These are phyloP conservation scores for Hirsutella thompsonii DNA, from an alignment of 2,329 filamentous ascomycete species.

Conservation along the genomic window DNA sequence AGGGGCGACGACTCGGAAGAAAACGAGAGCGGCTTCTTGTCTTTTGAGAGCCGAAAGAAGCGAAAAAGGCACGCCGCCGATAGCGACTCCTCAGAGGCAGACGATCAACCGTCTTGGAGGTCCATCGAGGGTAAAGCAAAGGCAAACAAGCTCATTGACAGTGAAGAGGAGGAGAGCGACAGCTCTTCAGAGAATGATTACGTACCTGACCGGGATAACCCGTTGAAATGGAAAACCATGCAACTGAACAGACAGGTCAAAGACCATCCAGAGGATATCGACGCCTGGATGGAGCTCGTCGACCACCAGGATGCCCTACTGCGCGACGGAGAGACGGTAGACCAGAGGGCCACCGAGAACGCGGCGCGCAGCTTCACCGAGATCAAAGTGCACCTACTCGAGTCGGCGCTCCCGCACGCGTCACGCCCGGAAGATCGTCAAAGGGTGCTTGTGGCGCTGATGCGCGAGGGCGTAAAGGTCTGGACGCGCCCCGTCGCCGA, in stretches of 20 bases:
- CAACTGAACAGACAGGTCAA: constrained; percentile 52
- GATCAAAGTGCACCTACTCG: constrained; percentile 67
- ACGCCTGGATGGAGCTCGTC: constrained; percentile 68
- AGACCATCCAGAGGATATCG: constrained; percentile 50
- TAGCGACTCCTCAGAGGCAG: constrained; percentile 28
- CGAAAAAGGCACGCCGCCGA: constrained; percentile 20
- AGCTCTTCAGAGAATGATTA: constrained; percentile 25
- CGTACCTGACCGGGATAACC: constrained; percentile 23
- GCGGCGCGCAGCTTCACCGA: constrained; percentile 61
- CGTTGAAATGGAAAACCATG: constrained; percentile 40
- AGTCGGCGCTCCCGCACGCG: constrained; percentile 57
- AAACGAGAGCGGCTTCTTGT: constrained; percentile 32
- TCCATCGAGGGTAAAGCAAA: constrained; percentile 55
- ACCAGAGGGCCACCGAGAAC: constrained; percentile 36
- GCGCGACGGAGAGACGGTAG: constrained; percentile 28
- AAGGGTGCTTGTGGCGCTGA: constrained; percentile 51
- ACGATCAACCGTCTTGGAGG: constrained; percentile 44
- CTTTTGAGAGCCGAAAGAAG: constrained; percentile 29
- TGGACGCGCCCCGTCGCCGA: constrained; percentile 55
- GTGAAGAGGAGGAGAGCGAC: constrained; percentile 35
- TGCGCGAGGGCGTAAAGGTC: constrained; percentile 60
- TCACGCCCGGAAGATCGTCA: constrained; percentile 34
- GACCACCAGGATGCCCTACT: constrained; percentile 63
- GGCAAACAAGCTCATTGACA: constrained; percentile 28
- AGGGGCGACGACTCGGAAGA: constrained; percentile 10